phyloP scores from a whole-genome alignment of 2,329 filamentous ascomycete genomes.

The Sporothrix brunneoviolacea region DNA sequence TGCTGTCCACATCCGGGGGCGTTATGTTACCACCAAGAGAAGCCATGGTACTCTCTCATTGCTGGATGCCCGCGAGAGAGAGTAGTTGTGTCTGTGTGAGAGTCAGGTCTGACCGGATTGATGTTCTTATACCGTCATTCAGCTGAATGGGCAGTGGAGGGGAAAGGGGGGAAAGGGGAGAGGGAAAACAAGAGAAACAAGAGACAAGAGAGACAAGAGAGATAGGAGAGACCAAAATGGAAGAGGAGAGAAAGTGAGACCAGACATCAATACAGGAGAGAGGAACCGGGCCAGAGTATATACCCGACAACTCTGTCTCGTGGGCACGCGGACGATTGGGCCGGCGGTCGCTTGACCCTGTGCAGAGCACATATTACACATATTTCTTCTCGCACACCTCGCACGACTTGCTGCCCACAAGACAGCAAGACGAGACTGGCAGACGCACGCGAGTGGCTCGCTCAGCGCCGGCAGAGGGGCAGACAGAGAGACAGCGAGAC shows the following conservation, averaged over 20 bases:
- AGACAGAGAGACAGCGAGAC: not conserved
- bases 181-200: not conserved
- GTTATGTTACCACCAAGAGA: conserved; percentile 61
- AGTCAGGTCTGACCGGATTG: not conserved
- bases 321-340: conserved; percentile 10
- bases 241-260: not conserved
- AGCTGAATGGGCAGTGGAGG: not conserved
- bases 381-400: too few relatives aligned
- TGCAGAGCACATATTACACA: not conserved
- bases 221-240: too few relatives aligned
- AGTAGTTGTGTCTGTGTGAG: conserved; percentile 6
- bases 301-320: conserved; percentile 4
- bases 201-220: not conserved
- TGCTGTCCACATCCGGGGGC: conserved; percentile 38
- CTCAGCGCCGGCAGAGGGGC: not conserved
- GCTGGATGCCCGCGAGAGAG: conserved; percentile 26
- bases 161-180: not conserved
- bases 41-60: conserved; percentile 69
- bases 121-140: conserved; percentile 5
- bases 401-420: too few relatives aligned
- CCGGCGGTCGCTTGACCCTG: conserved; percentile 12
- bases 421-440: not conserved
- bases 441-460: not conserved
- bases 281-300: not conserved
- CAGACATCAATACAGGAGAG: conserved; percentile 1